These are phyloP conservation scores for Lagerstroemia speciosa DNA, from an alignment of 345 rosid species.

Conservation along the genomic window DNA sequence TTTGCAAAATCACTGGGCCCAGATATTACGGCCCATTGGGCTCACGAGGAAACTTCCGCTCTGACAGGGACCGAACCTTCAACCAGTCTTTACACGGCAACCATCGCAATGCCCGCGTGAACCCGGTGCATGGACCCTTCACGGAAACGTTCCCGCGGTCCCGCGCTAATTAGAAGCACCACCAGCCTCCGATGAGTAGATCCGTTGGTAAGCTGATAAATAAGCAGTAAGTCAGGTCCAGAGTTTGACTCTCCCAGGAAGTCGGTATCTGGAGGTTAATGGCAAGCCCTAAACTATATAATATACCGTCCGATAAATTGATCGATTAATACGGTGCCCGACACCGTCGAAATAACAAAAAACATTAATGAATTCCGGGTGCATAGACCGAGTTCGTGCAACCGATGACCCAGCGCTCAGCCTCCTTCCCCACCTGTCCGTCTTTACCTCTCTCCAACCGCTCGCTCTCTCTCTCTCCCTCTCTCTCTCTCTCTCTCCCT, in stretches of 20 bases:
- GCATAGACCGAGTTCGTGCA: background rate
- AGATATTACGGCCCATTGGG: background rate
- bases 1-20: background rate
- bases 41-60: background rate
- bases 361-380: too few relatives aligned
- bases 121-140: background rate
- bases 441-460: background rate
- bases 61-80: background rate
- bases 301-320: too few relatives aligned
- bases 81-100: background rate
- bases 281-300: too few relatives aligned
- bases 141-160: too few relatives aligned
- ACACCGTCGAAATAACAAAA: too few relatives aligned
- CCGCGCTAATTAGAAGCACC: too few relatives aligned
- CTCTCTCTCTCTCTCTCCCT: background rate
- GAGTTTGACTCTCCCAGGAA: too few relatives aligned
- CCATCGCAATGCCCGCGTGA: background rate
- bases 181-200: too few relatives aligned
- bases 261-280: too few relatives aligned
- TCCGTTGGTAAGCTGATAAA: too few relatives aligned
- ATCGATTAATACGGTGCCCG: too few relatives aligned
- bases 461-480: background rate
- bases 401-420: background rate
- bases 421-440: background rate
- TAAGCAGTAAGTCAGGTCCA: too few relatives aligned